Evolutionary conservation across 192 early-diverging fungal genomes (phyloP), one percentile per base, ranked within the genome.

Genomic region (Diversispora eburnea): DNA sequence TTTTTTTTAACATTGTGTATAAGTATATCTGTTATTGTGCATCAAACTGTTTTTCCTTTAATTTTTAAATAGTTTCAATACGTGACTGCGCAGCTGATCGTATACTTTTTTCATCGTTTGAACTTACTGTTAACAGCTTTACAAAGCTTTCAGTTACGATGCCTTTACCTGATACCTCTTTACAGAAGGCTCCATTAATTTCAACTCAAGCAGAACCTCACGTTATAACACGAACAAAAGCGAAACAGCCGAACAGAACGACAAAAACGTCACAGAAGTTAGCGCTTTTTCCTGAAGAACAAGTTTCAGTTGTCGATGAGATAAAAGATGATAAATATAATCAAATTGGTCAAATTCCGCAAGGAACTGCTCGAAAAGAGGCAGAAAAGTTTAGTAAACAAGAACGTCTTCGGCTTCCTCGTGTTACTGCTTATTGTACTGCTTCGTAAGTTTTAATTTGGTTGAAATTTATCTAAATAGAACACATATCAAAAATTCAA

Each of bases 231-330:
- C 57, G 60, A 42, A 41, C 33, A 10, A 62, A 62, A 5, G 20
- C 33, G 13, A 61, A 61, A 15, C 60, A 42, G 3, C 60, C 91
- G 22, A 91, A 90, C 77, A 85, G 95, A 68, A 97, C 94, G 19
- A 93, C 95, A 54, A 97, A 97, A 78, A 93, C 88, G n/a, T 92
- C 93, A 49, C 93, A 94, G 77, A 97, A 97, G 83, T 81, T 97
- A 20, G 91, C 90, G n/a, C 80, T 97, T 20, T 90, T 97, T 56
- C 95, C 95, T 2, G 89, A 91, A 57, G 88, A 93, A 20, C 88
- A 87, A 49, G 80, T 79, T 22, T 77, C 78, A 56, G 82, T 67
- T 22, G 80, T 83, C 33, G 84, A 87, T 25, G 80, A 84, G 17
- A 80, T 86, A 43, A 89, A 84, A 0, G 77, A 84, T 19, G 81